Percentiles rank a stretch among this genome's conserved stretches.
Conservation (phyloP, 73 alveolate genomes). For the Effrenium voratum region DNA sequence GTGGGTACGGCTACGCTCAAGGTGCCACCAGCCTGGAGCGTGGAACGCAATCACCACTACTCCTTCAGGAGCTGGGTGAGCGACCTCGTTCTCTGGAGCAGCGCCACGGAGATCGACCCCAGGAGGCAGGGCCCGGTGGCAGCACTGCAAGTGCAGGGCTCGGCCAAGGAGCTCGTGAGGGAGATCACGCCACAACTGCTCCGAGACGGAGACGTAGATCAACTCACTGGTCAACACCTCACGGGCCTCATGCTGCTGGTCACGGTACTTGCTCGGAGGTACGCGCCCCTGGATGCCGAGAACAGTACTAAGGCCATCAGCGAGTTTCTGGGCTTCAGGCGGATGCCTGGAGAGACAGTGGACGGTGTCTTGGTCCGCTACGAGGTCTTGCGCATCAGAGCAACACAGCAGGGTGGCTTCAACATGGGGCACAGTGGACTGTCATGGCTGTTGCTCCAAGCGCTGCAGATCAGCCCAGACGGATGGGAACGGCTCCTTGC, state of each 20-base stretch:
- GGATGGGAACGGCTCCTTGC: background rate
- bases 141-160: background rate
- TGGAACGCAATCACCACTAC: background rate
- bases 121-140: background rate
- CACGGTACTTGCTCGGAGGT: background rate
- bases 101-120: background rate
- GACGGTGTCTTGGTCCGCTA: background rate
- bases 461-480: background rate
- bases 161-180: background rate
- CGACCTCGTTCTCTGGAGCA: background rate
- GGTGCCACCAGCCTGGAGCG: conserved; percentile 2
- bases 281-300: background rate
- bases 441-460: background rate
- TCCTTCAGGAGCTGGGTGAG: background rate
- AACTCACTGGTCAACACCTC: background rate
- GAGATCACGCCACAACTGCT: background rate
- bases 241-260: background rate
- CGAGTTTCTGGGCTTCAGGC: background rate
- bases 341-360: background rate
- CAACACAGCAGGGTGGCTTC: background rate
- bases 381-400: background rate
- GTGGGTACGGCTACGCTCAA: background rate
- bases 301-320: background rate
- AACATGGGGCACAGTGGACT: background rate
- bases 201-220: background rate